Conservation (phyloP, 2,329 filamentous ascomycete species). For the Cladosporium colombiae region DNA sequence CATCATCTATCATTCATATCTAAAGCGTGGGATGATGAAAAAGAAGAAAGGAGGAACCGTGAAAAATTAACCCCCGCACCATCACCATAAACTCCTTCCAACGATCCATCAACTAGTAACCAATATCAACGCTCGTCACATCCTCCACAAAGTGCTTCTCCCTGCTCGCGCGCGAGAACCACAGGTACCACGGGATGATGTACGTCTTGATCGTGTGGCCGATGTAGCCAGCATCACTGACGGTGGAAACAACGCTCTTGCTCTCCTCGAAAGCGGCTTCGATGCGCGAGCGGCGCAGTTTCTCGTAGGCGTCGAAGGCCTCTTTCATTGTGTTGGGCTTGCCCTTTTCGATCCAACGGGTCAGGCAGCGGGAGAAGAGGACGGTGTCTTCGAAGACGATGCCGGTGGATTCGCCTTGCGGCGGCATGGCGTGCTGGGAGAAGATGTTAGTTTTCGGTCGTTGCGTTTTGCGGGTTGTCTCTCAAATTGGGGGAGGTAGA, state of each 20-base stretch:
- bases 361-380: slow-evolving; percentile 48
- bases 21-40: background rate
- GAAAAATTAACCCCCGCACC: too few species aligned
- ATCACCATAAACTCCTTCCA: too few species aligned
- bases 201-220: slow-evolving; percentile 49
- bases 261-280: slow-evolving; percentile 50
- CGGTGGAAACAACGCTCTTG: slow-evolving; percentile 48
- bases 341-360: slow-evolving; percentile 45
- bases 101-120: slow-evolving; percentile 34
- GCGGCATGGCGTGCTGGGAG: slow-evolving; percentile 50
- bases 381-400: slow-evolving; percentile 57
- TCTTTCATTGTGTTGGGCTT: slow-evolving; percentile 42
- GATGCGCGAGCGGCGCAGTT: slow-evolving; percentile 46
- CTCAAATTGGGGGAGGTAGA: too few species aligned
- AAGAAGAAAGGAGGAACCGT: too few species aligned
- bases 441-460: too few species aligned
- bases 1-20: background rate
- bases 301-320: slow-evolving; percentile 51
- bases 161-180: slow-evolving; percentile 44
- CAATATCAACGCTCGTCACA: slow-evolving; percentile 44
- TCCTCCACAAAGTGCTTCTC: slow-evolving; percentile 50
- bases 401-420: slow-evolving; percentile 53
- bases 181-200: slow-evolving; percentile 50
- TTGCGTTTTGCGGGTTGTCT: too few species aligned
- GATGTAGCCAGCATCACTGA: slow-evolving; percentile 47